Evolutionary conservation across 108 stramenopile genomes (phyloP).

Genomic region (Skeletonema menzelii): DNA sequence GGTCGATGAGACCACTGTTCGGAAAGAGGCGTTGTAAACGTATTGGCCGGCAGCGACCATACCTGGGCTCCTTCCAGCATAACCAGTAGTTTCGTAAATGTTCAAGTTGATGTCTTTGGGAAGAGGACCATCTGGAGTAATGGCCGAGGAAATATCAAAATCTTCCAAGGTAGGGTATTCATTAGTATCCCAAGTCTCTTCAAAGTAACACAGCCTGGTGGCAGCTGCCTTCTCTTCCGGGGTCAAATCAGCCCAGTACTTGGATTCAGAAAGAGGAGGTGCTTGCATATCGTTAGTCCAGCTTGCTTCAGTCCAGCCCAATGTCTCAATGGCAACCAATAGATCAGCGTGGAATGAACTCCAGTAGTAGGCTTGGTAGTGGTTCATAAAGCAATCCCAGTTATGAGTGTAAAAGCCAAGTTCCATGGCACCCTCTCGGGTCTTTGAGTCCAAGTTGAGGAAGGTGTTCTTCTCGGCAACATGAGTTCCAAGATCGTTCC

Average conservation of each 20-base stretch:
- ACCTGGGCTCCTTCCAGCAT: background rate
- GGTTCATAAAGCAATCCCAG: conserved; percentile 63
- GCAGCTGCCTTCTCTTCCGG: conserved; percentile 48
- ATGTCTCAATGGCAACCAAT: conserved; percentile 26
- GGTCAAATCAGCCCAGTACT: conserved; percentile 41
- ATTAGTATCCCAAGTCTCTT: conserved; percentile 45
- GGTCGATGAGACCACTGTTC: background rate
- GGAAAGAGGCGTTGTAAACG: conserved; percentile 3
- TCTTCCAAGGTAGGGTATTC: background rate
- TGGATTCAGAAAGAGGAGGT: conserved; percentile 26
- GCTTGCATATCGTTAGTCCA: conserved; percentile 28
- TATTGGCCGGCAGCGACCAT: background rate
- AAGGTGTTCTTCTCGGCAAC: conserved; percentile 44
- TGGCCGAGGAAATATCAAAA: conserved; percentile 7
- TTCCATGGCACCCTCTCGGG: conserved; percentile 36
- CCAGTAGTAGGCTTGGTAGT: conserved; percentile 55
- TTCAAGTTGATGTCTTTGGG: conserved; percentile 29
- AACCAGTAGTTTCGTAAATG: conserved; percentile 23
- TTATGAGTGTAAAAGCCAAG: conserved; percentile 50
- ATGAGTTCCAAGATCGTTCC: conserved; percentile 35
- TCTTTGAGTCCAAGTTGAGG: conserved; percentile 25
- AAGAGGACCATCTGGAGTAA: conserved; percentile 16
- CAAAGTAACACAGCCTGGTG: conserved; percentile 47
- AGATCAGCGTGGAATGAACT: conserved; percentile 37
- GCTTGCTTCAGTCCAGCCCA: conserved; percentile 48